phyloP scores from a whole-genome alignment of 768 basidiomycete genomes.

The Russula sp. region DNA sequence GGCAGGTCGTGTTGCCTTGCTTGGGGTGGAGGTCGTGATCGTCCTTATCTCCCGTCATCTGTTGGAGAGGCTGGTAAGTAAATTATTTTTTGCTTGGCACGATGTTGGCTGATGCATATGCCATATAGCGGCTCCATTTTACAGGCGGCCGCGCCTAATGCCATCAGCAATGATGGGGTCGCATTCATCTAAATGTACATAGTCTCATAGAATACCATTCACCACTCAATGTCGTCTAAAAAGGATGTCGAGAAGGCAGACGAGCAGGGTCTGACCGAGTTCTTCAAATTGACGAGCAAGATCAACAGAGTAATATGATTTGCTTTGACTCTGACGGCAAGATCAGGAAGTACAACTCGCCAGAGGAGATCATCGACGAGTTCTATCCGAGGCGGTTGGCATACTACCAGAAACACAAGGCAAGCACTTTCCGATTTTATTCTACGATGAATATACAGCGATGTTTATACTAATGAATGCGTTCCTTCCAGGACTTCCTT shows the following conservation, averaged over 20 bases:
- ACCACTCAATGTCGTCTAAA: no score
- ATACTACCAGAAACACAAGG: conserved; percentile 96
- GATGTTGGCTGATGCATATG: no score
- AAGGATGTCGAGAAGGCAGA: conserved; percentile 86
- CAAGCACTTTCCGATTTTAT: conserved; percentile 34
- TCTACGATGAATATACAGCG: neutral
- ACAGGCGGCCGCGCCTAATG: no score
- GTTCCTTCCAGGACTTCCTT: conserved; percentile 64
- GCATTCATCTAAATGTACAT: no score
- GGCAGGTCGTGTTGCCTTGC: no score
- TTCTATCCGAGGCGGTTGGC: conserved; percentile 88
- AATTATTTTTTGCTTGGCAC: no score
- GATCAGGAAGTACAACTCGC: conserved; percentile 86
- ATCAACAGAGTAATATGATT: conserved; percentile 96
- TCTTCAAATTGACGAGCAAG: conserved; percentile 84
- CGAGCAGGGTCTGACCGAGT: conserved; percentile 82
- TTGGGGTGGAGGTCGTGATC: no score
- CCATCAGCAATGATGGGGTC: no score
- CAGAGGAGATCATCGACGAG: conserved; percentile 90
- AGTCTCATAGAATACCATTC: no score
- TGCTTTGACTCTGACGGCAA: conserved; percentile 97
- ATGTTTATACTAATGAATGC: neutral
- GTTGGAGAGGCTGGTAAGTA: no score
- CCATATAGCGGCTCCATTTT: no score
- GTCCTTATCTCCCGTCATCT: no score